These are phyloP conservation scores for Lepidium campestre DNA, from an alignment of 441 rosid species.

Conservation along the genomic window DNA sequence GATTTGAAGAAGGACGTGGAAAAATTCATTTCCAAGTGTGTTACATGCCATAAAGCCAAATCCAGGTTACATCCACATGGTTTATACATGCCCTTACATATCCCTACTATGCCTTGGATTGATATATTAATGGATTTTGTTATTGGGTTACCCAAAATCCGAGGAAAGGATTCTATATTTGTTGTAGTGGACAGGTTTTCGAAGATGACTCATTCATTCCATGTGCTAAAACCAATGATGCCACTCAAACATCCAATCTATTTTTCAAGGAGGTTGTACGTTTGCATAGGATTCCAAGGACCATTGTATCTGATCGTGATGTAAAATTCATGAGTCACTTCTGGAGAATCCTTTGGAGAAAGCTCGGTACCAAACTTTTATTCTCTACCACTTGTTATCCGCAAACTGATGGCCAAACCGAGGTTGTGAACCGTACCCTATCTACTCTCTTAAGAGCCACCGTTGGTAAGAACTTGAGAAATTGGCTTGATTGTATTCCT, in stretches of 20 bases:
- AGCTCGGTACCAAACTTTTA: no score
- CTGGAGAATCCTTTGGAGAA: no score
- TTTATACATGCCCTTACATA: not conserved
- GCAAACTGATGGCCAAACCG: no score
- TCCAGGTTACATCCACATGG: not conserved
- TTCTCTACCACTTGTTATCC: no score
- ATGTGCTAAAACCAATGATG: not conserved
- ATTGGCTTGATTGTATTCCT: no score
- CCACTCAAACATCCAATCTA: not conserved
- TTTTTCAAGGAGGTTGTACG: not conserved
- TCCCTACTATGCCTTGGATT: not conserved
- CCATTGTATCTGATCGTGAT: not conserved
- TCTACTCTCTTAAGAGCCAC: no score
- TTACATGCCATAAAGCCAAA: not conserved
- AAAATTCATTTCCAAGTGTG: accelerated
- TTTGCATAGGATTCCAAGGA: not conserved
- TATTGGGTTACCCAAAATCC: not conserved
- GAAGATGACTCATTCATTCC: not conserved
- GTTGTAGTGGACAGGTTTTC: not conserved
- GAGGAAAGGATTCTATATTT: not conserved
- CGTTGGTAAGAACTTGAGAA: no score
- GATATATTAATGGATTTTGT: not conserved
- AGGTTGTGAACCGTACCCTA: no score
- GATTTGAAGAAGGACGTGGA: not conserved
- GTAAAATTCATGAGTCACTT: not conserved